phyloP scores from a whole-genome alignment of 2,329 filamentous ascomycete species.

The Trichophyton rubrum region DNA sequence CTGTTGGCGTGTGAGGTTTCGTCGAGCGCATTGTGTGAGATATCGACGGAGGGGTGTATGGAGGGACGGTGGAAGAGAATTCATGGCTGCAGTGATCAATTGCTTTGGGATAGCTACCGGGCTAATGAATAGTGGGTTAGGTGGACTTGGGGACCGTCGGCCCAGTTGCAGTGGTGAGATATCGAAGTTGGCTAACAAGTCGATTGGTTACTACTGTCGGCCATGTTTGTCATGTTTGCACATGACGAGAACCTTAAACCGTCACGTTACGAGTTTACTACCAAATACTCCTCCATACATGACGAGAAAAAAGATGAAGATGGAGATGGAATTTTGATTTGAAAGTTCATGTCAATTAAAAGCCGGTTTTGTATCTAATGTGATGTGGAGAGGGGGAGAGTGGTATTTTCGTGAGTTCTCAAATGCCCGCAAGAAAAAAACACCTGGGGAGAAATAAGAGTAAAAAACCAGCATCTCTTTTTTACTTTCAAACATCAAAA shows the following conservation, averaged over 20 bases:
- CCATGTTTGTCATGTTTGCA: constrained; percentile 2
- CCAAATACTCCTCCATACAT: not conserved
- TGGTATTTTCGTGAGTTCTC: constrained; percentile 1
- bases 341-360: constrained; percentile 3
- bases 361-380: not conserved
- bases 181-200: too few species aligned
- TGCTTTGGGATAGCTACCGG: not conserved
- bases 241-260: not conserved
- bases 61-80: constrained; percentile 3
- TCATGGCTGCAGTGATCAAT: constrained; percentile 2
- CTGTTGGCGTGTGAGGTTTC: constrained; percentile 4
- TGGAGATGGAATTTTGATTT: not conserved
- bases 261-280: too few species aligned
- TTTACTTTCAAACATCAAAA: constrained; percentile 4
- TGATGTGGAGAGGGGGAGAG: not conserved
- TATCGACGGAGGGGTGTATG: constrained; percentile 11
- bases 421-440: constrained; percentile 2
- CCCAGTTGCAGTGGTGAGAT: too few species aligned
- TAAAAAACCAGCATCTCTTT: not conserved
- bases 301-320: not conserved
- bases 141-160: not conserved
- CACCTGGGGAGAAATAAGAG: not conserved
- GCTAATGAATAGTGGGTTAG: not conserved
- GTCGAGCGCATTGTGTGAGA: constrained; percentile 11
- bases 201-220: too few species aligned